Base-by-base conservation (phyloP, 73 alveolate genomes). In the Tetrahymena malaccensis region DNA sequence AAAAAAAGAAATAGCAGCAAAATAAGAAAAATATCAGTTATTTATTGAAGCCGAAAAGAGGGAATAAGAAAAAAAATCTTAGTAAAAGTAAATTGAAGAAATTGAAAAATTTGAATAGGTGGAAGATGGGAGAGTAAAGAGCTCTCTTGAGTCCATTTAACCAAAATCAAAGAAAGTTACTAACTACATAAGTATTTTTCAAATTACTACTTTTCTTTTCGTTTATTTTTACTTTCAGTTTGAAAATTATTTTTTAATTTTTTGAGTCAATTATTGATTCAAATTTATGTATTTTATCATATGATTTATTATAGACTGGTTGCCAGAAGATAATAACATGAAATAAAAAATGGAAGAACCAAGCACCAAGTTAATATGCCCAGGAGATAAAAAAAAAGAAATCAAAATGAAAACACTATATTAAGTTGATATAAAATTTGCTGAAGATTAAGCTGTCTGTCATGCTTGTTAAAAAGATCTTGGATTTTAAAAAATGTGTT, bases 401-500 rank as follows among this genome's bases (percentile, higher is more conserved):
- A 84, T 97, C 3, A 97, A 97, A 85, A 35, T 97, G 95, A 97
- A 97, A 85, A 96, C 96, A 44, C 27, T 97, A 19, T 96, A 98
- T 35, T 85, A 93, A 25, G 37, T 96, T 16, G 95, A 97, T 95
- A 94, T 97, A 43, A 96, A 96, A 22, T 98, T 55, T 25, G 96
- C 96, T 95, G 97, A 96, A 38, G 97, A 97, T n/a, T 94, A 97
- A 58, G 97, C 97, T 94, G 98, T 97, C 43, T 98, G 99, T 85
- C 96, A 98, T 84, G 97, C 98, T 10, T 98, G 99, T 94, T 95
- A 98, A 95, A 98, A 98, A 93, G 94, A 96, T 8, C 96, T 98
- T 16, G 94, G 93, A 43, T 97, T 96, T 93, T 97, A 98, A 94
- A 98, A 98, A 96, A 97, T 98, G 40, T 96, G 97, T 33, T 96